phyloP scores from a whole-genome alignment of 1,284 basidiomycete genomes.

The Chiua sp. region DNA sequence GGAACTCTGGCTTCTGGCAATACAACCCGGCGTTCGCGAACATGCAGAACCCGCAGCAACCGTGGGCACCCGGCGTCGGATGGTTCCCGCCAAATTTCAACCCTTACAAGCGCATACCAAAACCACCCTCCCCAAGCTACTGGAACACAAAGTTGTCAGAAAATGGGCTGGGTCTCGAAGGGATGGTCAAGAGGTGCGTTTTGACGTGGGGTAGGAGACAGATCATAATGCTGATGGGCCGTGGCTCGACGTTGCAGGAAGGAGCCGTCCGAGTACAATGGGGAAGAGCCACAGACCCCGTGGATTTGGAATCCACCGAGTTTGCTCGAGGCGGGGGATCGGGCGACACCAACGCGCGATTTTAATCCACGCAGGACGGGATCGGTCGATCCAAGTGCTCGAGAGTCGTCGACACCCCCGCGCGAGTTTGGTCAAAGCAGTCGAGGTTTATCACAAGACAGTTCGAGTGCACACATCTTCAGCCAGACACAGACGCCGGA shows the following conservation, averaged over 20 bases:
- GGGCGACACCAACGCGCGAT: constrained; percentile 37
- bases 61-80: constrained; percentile 36
- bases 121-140: constrained; percentile 64
- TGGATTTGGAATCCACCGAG: constrained; percentile 52
- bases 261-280: constrained; percentile 39
- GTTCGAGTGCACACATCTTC: constrained; percentile 14
- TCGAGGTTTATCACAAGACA: constrained; percentile 19
- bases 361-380: constrained; percentile 33
- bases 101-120: constrained; percentile 65
- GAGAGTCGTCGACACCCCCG: constrained; percentile 16
- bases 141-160: constrained; percentile 57
- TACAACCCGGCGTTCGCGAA: constrained; percentile 36
- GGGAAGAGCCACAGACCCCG: constrained; percentile 43
- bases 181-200: constrained; percentile 66
- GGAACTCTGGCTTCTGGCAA: constrained; percentile 38
- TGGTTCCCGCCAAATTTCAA: constrained; percentile 46
- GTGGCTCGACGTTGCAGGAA: constrained; percentile 33
- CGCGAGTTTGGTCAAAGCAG: constrained; percentile 28
- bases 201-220: not conserved
- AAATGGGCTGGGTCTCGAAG: constrained; percentile 67
- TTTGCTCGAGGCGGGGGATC: constrained; percentile 36
- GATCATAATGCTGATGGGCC: constrained; percentile 12
- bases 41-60: constrained; percentile 32
- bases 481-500: constrained; percentile 28
- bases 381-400: constrained; percentile 23